Conservation (phyloP, 768 basidiomycete species). For the Rhodocollybia butyracea region DNA sequence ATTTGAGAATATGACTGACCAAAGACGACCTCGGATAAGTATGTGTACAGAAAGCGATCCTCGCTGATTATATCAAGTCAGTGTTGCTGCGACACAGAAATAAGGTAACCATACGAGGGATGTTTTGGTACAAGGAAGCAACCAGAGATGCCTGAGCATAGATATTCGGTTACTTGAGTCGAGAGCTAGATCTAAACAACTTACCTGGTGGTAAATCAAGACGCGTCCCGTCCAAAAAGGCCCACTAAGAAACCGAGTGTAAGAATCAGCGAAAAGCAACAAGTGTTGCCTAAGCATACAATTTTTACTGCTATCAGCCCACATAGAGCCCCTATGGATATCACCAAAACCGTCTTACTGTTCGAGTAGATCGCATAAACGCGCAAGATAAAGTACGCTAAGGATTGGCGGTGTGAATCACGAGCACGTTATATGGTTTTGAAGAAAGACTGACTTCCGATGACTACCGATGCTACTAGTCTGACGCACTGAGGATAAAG, state of each 20-base stretch:
- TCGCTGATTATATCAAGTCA: background rate
- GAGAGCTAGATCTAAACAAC: background rate
- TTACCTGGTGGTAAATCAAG: background rate
- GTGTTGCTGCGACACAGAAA: background rate
- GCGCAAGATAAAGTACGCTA: background rate
- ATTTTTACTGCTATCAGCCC: background rate
- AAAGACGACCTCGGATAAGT: background rate
- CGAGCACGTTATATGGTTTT: background rate
- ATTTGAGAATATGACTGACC: background rate
- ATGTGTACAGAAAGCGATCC: background rate
- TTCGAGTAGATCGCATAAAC: background rate
- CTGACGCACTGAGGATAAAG: background rate
- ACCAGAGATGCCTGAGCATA: background rate
- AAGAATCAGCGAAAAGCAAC: background rate
- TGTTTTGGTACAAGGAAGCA: background rate
- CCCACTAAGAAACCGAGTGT: background rate
- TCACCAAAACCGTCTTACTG: background rate
- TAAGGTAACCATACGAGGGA: background rate
- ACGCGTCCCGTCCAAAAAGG: background rate
- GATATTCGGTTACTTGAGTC: background rate
- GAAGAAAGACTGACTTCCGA: background rate
- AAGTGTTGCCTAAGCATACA: background rate
- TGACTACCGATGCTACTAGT: background rate
- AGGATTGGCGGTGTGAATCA: background rate
- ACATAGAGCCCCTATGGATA: background rate